These are phyloP conservation scores for Salinomyces thailandicus DNA, from an alignment of 2,329 filamentous ascomycete genomes.

Conservation along the genomic window DNA sequence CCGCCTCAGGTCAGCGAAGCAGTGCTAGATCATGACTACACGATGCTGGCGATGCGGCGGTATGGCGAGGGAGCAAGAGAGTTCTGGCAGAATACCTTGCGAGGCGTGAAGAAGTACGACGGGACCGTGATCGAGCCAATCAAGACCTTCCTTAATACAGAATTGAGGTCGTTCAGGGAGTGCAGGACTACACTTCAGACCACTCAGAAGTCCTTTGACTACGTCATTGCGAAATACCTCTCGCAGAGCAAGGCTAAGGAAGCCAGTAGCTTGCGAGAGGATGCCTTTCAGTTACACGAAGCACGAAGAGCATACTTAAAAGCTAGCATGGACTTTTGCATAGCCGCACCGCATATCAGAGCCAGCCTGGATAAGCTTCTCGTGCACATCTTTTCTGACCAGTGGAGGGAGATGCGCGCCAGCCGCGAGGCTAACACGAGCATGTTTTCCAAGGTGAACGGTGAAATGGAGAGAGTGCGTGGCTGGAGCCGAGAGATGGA, in stretches of 20 bases:
- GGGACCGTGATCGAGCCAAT: slow-evolving; percentile 70
- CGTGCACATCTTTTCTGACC: slow-evolving; percentile 71
- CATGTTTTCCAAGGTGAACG: slow-evolving; percentile 54
- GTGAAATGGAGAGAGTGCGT: slow-evolving; percentile 81
- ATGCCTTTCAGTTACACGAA: slow-evolving; percentile 92
- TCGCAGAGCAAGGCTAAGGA: slow-evolving; percentile 88
- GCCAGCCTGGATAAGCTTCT: slow-evolving; percentile 76
- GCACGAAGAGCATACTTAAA: slow-evolving; percentile 82
- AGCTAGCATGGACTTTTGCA: slow-evolving; percentile 86
- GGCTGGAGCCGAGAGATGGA: slow-evolving; percentile 96
- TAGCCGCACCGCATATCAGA: slow-evolving; percentile 75
- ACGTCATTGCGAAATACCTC: slow-evolving; percentile 68
- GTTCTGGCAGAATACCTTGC: slow-evolving; percentile 70
- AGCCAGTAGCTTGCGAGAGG: slow-evolving; percentile 78
- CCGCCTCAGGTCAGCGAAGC: slow-evolving; percentile 66
- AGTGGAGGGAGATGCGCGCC: slow-evolving; percentile 76
- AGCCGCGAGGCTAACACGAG: slow-evolving; percentile 55
- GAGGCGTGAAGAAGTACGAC: slow-evolving; percentile 68
- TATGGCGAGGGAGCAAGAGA: slow-evolving; percentile 79
- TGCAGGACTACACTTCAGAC: slow-evolving; percentile 63
- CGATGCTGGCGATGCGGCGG: slow-evolving; percentile 71
- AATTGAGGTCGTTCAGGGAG: slow-evolving; percentile 81
- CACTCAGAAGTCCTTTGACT: slow-evolving; percentile 76
- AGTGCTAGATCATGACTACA: slow-evolving; percentile 90
- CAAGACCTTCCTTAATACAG: slow-evolving; percentile 62